These are phyloP conservation scores for Bolboschoenoplectus hybrid DNA, from an alignment of 202 grass and related monocot species.

Conservation along the genomic window DNA sequence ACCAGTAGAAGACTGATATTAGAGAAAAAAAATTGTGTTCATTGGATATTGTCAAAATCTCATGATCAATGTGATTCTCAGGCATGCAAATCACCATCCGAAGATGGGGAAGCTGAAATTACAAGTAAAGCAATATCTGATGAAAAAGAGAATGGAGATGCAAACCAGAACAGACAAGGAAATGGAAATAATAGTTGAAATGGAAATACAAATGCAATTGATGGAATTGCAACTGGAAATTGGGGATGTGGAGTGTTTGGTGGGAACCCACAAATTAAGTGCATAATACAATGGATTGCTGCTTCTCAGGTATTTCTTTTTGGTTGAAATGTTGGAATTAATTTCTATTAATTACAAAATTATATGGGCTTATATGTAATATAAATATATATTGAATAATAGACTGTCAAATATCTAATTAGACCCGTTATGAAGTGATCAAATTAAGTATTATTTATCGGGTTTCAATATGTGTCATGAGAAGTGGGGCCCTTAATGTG, in stretches of 20 bases:
- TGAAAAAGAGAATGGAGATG: neutral
- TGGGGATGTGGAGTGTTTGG: slow-evolving; percentile 93
- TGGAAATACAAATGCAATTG: slow-evolving; percentile 24
- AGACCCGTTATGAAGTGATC: no score
- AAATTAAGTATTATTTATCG: no score
- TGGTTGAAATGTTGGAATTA: neutral
- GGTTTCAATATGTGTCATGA: no score
- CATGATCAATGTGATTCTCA: neutral
- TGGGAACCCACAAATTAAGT: slow-evolving; percentile 85
- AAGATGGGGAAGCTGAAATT: neutral
- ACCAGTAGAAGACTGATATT: neutral
- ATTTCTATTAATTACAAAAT: no score
- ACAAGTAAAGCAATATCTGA: neutral
- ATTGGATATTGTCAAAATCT: neutral
- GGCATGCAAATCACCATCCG: neutral
- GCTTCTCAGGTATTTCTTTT: slow-evolving; percentile 71
- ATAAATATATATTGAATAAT: no score
- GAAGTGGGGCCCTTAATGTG: no score
- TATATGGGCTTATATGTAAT: no score
- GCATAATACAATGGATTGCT: slow-evolving; percentile 91
- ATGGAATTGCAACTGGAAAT: slow-evolving; percentile 91
- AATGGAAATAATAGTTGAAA: neutral
- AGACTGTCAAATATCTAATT: no score
- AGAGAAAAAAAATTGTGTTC: neutral
- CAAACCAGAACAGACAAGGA: neutral